These are phyloP conservation scores for Saprolegnia parasitica DNA, from an alignment of 352 stramenopile genomes.

Conservation along the genomic window DNA sequence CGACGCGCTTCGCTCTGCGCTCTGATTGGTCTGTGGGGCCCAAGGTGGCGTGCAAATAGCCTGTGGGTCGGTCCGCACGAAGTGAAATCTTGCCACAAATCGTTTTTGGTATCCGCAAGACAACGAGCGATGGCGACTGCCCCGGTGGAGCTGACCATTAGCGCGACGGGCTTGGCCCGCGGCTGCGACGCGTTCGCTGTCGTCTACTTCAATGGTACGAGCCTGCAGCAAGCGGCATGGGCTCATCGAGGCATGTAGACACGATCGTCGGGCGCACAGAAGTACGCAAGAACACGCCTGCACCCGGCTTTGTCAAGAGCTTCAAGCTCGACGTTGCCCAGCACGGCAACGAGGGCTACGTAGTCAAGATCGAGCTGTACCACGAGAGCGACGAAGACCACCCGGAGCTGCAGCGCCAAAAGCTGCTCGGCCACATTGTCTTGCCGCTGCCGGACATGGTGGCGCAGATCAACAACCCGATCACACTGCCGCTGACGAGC, in stretches of 20 bases:
- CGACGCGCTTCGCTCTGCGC: too few species aligned
- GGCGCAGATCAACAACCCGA: constrained; percentile 3
- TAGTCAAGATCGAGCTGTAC: constrained; percentile 26
- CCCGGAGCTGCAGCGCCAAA: constrained; percentile 11
- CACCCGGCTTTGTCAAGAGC: constrained; percentile 24
- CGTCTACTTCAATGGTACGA: constrained; percentile 26
- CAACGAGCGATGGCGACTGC: background rate
- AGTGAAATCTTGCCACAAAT: background rate
- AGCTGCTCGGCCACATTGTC: constrained; percentile 13
- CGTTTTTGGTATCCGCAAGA: background rate
- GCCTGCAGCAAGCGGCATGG: background rate
- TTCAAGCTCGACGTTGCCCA: constrained; percentile 22
- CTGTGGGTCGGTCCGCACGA: too few species aligned
- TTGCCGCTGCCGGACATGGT: background rate
- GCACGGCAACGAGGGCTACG: background rate
- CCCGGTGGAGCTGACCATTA: background rate
- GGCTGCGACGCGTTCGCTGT: constrained; percentile 20
- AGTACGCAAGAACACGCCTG: background rate
- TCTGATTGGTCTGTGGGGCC: too few species aligned
- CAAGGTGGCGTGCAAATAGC: too few species aligned
- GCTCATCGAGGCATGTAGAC: background rate
- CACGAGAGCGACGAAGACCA: constrained; percentile 9
- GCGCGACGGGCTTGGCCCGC: background rate
- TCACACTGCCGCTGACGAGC: background rate
- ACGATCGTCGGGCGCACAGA: constrained; percentile 18